Conservation (phyloP, 163 green algal species). For the Chloromonas sp. region DNA sequence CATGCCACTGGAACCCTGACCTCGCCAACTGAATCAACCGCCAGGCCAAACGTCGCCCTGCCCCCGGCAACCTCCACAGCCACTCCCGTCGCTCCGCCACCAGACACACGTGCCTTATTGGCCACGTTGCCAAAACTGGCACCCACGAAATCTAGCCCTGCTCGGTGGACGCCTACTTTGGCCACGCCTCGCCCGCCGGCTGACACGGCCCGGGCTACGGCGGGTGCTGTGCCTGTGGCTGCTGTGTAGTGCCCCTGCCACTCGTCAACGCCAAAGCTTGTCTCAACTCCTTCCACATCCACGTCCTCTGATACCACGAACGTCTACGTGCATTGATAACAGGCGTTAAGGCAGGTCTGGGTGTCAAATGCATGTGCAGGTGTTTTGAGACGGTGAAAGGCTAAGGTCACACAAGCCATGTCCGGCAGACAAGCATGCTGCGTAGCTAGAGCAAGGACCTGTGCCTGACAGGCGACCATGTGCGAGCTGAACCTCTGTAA, state of each 20-base stretch:
- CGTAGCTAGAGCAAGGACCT: too few species aligned
- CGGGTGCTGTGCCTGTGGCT: neutral
- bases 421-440: too few species aligned
- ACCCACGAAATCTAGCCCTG: constrained; percentile 23
- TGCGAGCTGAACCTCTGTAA: too few species aligned
- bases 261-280: constrained; percentile 19
- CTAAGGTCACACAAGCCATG: too few species aligned
- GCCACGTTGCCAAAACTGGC: constrained; percentile 31
- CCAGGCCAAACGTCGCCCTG: constrained; percentile 19
- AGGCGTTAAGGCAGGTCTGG: too few species aligned
- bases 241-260: neutral
- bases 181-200: constrained; percentile 27
- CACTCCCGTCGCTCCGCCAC: constrained; percentile 29
- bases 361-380: too few species aligned
- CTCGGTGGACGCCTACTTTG: constrained; percentile 26
- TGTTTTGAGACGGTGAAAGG: too few species aligned
- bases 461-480: too few species aligned
- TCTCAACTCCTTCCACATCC: constrained; percentile 17
- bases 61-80: constrained; percentile 26
- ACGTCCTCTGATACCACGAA: constrained; percentile 37
- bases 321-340: neutral
- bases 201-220: neutral
- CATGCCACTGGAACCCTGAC: constrained; percentile 45
- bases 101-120: constrained; percentile 23
- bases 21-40: constrained; percentile 29